phyloP scores from a whole-genome alignment of 257 asterid species.

The Jacaranda copaia region DNA sequence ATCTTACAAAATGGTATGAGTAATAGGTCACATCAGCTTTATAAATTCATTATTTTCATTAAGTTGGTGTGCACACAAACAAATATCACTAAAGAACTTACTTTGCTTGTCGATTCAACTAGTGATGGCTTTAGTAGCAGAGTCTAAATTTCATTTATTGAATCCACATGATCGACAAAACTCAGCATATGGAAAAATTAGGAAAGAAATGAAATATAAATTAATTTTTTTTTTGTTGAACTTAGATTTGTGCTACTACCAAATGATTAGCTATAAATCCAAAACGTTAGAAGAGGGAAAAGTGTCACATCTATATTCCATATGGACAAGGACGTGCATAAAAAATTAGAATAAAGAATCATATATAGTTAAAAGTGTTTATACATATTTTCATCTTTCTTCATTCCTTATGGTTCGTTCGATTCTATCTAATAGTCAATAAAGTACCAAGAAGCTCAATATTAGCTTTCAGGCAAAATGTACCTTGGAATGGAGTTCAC shows the following conservation, averaged over 20 bases:
- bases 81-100: constrained; percentile 42
- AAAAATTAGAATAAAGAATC: not conserved
- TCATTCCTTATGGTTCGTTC: not conserved
- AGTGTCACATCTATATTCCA: constrained; percentile 5
- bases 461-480: not conserved
- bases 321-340: not conserved
- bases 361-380: not conserved
- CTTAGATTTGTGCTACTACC: not conserved
- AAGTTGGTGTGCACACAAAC: constrained; percentile 16
- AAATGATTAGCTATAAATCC: not conserved
- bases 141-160: constrained; percentile 89
- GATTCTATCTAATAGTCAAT: not conserved
- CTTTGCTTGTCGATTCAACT: constrained; percentile 94
- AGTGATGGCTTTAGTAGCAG: constrained; percentile 93
- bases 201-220: not conserved
- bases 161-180: constrained; percentile 95
- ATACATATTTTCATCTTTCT: not conserved
- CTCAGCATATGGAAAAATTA: constrained; percentile 60
- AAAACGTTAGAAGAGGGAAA: not conserved
- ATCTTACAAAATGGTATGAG: constrained; percentile 2
- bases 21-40: not conserved
- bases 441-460: constrained; percentile 5
- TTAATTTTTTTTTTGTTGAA: not conserved
- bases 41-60: constrained; percentile 6
- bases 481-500: constrained; percentile 96